phyloP scores from a whole-genome alignment of 768 basidiomycete species.

The Suillus sp. region DNA sequence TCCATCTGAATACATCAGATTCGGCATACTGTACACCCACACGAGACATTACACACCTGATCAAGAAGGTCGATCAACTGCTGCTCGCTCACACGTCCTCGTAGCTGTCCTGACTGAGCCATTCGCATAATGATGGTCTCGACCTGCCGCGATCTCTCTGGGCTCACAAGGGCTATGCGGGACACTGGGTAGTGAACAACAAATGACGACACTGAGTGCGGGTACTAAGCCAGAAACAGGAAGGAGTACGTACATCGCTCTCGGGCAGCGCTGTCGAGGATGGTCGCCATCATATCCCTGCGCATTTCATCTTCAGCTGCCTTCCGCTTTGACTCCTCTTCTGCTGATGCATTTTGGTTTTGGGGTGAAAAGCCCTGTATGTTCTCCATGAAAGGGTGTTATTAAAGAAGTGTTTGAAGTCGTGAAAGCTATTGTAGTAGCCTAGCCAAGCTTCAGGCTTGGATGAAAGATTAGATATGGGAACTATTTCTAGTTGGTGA shows the following conservation, averaged over 20 bases:
- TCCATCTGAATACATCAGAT: constrained; percentile 46
- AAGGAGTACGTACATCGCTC: constrained; percentile 63
- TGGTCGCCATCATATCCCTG: constrained; percentile 73
- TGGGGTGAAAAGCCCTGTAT: constrained; percentile 32
- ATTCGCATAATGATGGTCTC: constrained; percentile 77
- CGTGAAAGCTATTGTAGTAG: background rate
- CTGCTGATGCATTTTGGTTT: constrained; percentile 44
- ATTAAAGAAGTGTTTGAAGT: background rate
- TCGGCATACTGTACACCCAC: background rate
- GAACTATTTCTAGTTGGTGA: background rate
- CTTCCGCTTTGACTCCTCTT: constrained; percentile 55
- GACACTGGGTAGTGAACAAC: constrained; percentile 55
- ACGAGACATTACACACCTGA: constrained; percentile 54
- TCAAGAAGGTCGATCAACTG: constrained; percentile 86
- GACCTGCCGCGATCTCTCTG: constrained; percentile 78
- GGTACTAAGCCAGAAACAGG: background rate
- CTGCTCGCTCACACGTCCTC: constrained; percentile 72
- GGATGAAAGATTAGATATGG: constrained; percentile 2
- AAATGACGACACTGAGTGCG: background rate
- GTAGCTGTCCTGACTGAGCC: constrained; percentile 82
- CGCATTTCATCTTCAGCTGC: constrained; percentile 77
- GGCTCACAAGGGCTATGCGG: constrained; percentile 85
- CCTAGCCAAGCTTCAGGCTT: background rate
- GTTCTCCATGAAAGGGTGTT: constrained; percentile 25
- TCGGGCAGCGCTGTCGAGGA: constrained; percentile 76